Percentiles rank a stretch among this genome's conserved stretches.
Evolutionary conservation across 1,284 basidiomycete genomes (phyloP).

Genomic region (Apiotrichum laibachii): DNA sequence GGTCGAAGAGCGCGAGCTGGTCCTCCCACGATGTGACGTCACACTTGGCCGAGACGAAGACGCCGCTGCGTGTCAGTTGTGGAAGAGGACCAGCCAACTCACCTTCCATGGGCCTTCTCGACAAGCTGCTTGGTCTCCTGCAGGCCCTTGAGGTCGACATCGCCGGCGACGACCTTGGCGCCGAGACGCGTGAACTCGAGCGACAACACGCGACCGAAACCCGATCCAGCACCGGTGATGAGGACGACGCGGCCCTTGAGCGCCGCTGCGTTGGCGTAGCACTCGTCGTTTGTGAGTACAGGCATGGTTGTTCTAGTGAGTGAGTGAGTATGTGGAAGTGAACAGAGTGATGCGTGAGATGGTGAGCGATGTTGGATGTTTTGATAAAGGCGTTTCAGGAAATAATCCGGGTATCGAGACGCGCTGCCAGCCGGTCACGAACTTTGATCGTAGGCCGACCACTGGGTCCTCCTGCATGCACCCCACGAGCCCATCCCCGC

Average conservation of each 20-base stretch:
- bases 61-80: background rate
- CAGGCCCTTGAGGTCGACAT: slow-evolving; percentile 4
- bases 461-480: too few species aligned
- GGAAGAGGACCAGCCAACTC: background rate
- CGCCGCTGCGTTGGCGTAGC: slow-evolving; percentile 39
- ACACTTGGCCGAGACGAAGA: slow-evolving; percentile 23
- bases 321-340: background rate
- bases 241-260: slow-evolving; percentile 2
- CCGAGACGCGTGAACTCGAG: slow-evolving; percentile 5
- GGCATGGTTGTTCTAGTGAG: background rate
- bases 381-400: too few species aligned
- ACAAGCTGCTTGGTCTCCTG: background rate
- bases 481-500: too few species aligned
- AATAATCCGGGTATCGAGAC: too few species aligned
- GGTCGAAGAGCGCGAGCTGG: slow-evolving; percentile 6
- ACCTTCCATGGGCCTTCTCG: slow-evolving; percentile 28
- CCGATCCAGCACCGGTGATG: slow-evolving; percentile 6
- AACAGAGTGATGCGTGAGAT: background rate
- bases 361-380: too few species aligned
- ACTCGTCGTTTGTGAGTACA: background rate
- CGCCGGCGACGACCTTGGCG: slow-evolving; percentile 7
- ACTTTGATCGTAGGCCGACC: too few species aligned
- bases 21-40: slow-evolving; percentile 8
- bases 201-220: slow-evolving; percentile 5
- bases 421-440: too few species aligned